Percentiles rank a stretch among this genome's conserved stretches.
phyloP scores from a whole-genome alignment of 2,329 filamentous ascomycete genomes.

The Neopestalotiopsis sp. region DNA sequence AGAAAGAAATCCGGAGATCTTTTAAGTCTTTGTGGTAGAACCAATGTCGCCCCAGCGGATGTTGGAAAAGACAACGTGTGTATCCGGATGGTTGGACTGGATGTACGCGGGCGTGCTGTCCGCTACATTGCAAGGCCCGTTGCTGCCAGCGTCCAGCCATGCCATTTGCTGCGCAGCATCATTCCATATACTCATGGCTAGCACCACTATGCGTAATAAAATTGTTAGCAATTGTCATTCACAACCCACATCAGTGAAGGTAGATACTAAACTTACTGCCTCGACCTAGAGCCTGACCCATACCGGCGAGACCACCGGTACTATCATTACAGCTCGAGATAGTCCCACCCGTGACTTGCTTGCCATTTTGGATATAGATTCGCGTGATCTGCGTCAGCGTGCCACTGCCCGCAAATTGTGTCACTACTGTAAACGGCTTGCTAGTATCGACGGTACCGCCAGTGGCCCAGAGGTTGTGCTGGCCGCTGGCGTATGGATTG shows the following conservation, averaged over 20 bases:
- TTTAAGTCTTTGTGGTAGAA: conserved; percentile 49
- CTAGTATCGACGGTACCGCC: conserved; percentile 56
- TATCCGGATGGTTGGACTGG: conserved; percentile 50
- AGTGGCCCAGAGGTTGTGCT: conserved; percentile 6
- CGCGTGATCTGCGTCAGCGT: conserved; percentile 18
- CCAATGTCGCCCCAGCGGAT: conserved; percentile 63
- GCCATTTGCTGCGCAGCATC: conserved; percentile 74
- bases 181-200: conserved; percentile 63
- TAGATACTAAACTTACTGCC: conserved; percentile 21
- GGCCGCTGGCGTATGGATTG: conserved; percentile 5
- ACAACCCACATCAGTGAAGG: too few relatives aligned
- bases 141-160: conserved; percentile 74
- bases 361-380: conserved; percentile 34
- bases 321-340: conserved; percentile 61
- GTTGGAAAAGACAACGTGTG: conserved; percentile 63
- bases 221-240: background rate
- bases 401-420: conserved; percentile 15
- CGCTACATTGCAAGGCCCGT: conserved; percentile 59
- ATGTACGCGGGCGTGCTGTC: conserved; percentile 59
- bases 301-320: conserved; percentile 63
- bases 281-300: conserved; percentile 50
- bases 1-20: too few relatives aligned
- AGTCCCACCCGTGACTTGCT: conserved; percentile 60
- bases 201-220: conserved; percentile 40
- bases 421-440: conserved; percentile 54